Percentiles rank a stretch among this genome's conserved stretches.
Conservation (phyloP, 768 basidiomycete genomes). For the Lactifluus pinguis region DNA sequence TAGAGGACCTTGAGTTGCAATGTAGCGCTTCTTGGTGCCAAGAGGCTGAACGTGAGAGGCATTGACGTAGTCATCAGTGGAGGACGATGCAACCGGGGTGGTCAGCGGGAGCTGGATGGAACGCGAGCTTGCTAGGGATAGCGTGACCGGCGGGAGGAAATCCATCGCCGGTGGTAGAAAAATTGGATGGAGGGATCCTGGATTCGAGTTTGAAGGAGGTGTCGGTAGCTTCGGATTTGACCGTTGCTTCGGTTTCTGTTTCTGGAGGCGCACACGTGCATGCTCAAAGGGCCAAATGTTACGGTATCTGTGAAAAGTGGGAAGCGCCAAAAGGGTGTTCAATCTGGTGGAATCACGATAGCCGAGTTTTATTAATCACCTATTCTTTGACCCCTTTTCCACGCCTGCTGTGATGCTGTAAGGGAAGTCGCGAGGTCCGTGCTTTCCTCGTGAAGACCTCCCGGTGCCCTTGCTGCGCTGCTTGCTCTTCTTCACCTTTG, state of each 20-base stretch:
- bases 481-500: conserved; percentile 21
- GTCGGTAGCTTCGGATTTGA: background rate
- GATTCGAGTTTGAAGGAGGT: background rate
- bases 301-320: conserved; percentile 52
- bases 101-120: conserved; percentile 8
- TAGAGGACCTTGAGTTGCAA: conserved; percentile 93
- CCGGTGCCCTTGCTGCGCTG: conserved; percentile 14
- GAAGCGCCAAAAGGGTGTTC: background rate
- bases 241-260: conserved; percentile 11
- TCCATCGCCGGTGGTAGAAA: conserved; percentile 11
- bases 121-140: conserved; percentile 2
- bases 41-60: conserved; percentile 89
- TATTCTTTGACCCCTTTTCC: conserved; percentile 90
- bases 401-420: conserved; percentile 94
- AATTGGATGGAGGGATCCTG: conserved; percentile 7
- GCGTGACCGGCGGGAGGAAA: conserved; percentile 14
- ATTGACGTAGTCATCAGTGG: conserved; percentile 87
- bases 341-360: background rate
- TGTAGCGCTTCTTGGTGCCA: conserved; percentile 74
- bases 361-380: conserved; percentile 35
- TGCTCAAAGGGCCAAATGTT: conserved; percentile 99
- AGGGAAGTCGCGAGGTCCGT: conserved; percentile 41
- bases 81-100: conserved; percentile 20
- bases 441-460: conserved; percentile 12
- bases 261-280: conserved; percentile 67